Evolutionary conservation across 805 yeast genomes (phyloP), one percentile per base, ranked within the genome.

Genomic region (Metschnikowia vanudenii): DNA sequence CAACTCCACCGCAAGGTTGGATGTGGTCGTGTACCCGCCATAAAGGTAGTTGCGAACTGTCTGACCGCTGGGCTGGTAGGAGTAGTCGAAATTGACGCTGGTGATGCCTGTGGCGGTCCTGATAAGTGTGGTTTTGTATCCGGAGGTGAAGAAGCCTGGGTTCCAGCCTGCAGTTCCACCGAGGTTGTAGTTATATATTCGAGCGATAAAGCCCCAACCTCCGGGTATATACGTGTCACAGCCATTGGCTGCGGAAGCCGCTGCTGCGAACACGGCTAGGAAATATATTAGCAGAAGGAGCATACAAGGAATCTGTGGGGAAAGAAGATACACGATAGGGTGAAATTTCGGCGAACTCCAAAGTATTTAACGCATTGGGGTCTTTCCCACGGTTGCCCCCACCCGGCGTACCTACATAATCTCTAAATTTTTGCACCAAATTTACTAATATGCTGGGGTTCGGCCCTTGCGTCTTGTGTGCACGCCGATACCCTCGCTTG

Each of bases 1-100:
- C 46, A 52, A 47, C 16, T 50, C 35, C 37, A 33, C 22, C 12
- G 51, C 28, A 31, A 20, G 37, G 16, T 40, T 47, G 19, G 51
- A 36, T 16, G 41, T 28, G 22, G 45, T 34, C 14, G 43, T 32
- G 30, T 6, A 2, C 11, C 34, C 14, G 16, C 49, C 49, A 34
- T 46, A 46, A n/a, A 46, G 22, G 8, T 24, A 12, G 14, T 44
- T 48, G 22, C 10, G 5, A 10, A 24, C 3, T 7, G 38, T 8
- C 3, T 12, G 38, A 8, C 14, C 13, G 3, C 26, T 13, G 4
- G 29, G 31, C 6, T 22, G 31, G 19, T 10, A 14, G 11, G 34
- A 18, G 33, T 11, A 17, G 19, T 32, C 19, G 29, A 47, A 50
- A 22, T 45, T 39, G 19, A 46, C 42, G 11, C 20, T 13, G n/a